Conservation (phyloP, 495 filamentous ascomycete genomes). For the Hyaloscypha bicolor region DNA sequence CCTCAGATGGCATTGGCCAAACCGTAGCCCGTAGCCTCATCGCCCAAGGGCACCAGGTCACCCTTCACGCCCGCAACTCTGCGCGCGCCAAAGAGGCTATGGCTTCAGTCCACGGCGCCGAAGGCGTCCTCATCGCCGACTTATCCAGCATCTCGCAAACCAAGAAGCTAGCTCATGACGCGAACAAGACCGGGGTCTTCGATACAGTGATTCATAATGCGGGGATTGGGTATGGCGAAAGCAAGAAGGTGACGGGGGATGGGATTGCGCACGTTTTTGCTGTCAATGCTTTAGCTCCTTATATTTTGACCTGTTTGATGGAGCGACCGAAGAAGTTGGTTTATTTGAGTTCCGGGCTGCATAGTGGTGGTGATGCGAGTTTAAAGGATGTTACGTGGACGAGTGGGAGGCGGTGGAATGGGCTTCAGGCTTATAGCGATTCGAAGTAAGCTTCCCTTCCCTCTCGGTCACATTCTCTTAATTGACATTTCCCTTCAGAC, state of each 20-base stretch:
- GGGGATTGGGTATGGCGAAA: conserved; percentile 44
- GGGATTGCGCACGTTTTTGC: conserved; percentile 55
- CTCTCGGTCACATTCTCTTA: conserved; percentile 46
- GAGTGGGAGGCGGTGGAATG: conserved; percentile 26
- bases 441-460: conserved; percentile 22
- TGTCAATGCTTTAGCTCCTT: conserved; percentile 60
- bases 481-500: conserved; percentile 33
- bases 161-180: conserved; percentile 52
- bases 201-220: conserved; percentile 63
- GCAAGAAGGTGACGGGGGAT: conserved; percentile 37
- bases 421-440: conserved; percentile 22
- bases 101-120: conserved; percentile 49
- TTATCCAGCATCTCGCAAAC: conserved; percentile 53
- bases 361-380: conserved; percentile 48
- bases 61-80: conserved; percentile 58
- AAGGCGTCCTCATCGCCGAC: conserved; percentile 53
- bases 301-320: conserved; percentile 57
- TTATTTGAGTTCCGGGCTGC: conserved; percentile 54
- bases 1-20: conserved; percentile 48
- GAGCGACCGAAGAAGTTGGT: conserved; percentile 52
- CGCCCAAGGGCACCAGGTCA: conserved; percentile 54
- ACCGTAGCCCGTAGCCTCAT: conserved; percentile 52
- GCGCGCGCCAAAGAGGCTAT: conserved; percentile 48
- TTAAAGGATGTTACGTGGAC: conserved; percentile 41
- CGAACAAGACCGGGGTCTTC: conserved; percentile 51